phyloP scores from a whole-genome alignment of 176 grass and related monocot species.

The Musa itinerans region DNA sequence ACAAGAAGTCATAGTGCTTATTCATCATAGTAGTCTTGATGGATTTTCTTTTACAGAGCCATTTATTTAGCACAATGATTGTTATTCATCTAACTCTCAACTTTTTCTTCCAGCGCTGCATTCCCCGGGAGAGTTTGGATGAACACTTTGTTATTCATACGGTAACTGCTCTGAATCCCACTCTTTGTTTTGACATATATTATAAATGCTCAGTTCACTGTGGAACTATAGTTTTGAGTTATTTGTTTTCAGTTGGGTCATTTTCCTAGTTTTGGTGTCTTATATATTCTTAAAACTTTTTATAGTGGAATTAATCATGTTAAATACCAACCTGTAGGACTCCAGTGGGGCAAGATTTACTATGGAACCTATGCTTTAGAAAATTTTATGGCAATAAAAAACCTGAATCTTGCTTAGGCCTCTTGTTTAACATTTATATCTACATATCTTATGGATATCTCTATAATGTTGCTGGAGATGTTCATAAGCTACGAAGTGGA shows the following conservation, averaged over 20 bases:
- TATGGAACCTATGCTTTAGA: no score
- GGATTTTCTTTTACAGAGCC: neutral
- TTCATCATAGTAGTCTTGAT: neutral
- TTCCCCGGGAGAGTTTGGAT: slow-evolving; percentile 78
- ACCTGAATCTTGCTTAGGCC: no score
- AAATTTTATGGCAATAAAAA: no score
- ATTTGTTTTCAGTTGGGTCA: neutral
- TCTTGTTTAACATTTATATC: no score
- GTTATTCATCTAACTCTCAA: slow-evolving; percentile 22
- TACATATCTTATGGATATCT: no score
- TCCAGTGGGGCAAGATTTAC: neutral
- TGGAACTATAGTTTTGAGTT: neutral
- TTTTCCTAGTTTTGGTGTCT: neutral
- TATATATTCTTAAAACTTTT: neutral
- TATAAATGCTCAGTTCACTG: neutral
- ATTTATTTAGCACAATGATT: neutral
- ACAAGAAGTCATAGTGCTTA: neutral
- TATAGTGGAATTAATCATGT: neutral
- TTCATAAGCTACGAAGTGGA: no score
- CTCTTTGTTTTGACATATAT: neutral
- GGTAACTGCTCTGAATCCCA: slow-evolving; percentile 37
- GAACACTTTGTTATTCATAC: slow-evolving; percentile 93
- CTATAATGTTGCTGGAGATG: no score
- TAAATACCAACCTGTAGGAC: neutral
- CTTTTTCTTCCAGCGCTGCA: slow-evolving; percentile 70